Conservation (phyloP, 2,329 filamentous ascomycete genomes). For the Botryosphaeria dothidea region DNA sequence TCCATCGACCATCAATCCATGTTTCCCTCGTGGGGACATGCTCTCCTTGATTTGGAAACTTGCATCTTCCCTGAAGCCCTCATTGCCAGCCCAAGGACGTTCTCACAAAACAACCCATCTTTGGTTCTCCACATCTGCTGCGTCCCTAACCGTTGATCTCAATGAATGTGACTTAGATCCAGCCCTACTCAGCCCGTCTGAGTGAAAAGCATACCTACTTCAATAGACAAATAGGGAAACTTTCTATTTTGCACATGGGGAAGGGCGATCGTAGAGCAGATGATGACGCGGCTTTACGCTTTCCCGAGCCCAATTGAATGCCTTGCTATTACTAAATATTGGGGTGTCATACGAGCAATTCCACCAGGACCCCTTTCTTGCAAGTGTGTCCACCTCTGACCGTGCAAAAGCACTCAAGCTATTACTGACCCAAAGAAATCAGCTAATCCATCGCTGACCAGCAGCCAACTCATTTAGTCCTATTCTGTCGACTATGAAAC, state of each 20-base stretch:
- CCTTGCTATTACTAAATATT: too few relatives aligned
- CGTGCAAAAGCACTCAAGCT: too few relatives aligned
- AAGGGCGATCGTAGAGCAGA: too few relatives aligned
- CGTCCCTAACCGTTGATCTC: neutral
- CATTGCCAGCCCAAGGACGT: neutral
- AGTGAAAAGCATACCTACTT: neutral
- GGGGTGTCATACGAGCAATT: too few relatives aligned
- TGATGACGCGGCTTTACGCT: too few relatives aligned
- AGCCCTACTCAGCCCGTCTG: neutral
- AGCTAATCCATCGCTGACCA: too few relatives aligned
- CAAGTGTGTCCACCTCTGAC: too few relatives aligned
- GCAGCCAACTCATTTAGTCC: too few relatives aligned
- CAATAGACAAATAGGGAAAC: neutral
- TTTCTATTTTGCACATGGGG: neutral
- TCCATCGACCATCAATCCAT: neutral
- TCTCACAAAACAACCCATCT: neutral
- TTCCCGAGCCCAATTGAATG: too few relatives aligned
- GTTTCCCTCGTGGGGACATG: neutral
- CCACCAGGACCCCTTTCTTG: too few relatives aligned
- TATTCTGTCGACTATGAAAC: neutral
- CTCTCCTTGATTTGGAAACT: neutral
- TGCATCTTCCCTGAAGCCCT: neutral
- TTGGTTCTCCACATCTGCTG: neutral
- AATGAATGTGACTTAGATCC: neutral
- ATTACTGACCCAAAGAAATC: too few relatives aligned